Evolutionary conservation across 2,329 filamentous ascomycete species (phyloP).

Genomic region (Pestalotiopsis fici): DNA sequence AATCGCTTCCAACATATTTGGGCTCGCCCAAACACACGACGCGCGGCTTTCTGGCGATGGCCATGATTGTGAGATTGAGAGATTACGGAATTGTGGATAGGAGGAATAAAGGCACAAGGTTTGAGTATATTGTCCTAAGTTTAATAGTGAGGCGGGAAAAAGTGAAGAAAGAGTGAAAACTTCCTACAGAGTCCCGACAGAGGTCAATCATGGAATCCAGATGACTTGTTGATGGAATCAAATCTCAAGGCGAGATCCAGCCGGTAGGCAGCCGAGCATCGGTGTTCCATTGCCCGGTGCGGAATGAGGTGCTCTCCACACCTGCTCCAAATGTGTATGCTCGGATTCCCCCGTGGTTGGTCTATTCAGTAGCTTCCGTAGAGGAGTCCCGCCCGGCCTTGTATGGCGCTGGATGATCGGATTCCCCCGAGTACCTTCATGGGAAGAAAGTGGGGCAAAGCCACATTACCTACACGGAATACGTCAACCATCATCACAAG

Average conservation of each 20-base stretch:
- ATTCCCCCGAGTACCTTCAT: neutral
- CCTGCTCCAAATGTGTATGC: neutral
- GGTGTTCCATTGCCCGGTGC: too few relatives aligned
- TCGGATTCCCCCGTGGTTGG: neutral
- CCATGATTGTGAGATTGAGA: neutral
- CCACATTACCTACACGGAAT: neutral
- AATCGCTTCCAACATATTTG: conserved; percentile 37
- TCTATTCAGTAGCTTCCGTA: neutral
- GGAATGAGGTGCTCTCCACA: too few relatives aligned
- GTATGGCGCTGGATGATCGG: neutral
- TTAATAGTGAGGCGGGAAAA: too few relatives aligned
- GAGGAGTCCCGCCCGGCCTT: neutral
- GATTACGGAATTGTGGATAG: neutral
- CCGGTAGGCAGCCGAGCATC: too few relatives aligned
- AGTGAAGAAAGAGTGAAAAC: too few relatives aligned
- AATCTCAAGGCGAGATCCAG: too few relatives aligned
- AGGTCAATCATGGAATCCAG: too few relatives aligned
- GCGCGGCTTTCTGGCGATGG: conserved; percentile 31
- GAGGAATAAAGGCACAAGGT: too few relatives aligned
- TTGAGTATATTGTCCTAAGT: too few relatives aligned
- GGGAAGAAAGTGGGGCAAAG: neutral
- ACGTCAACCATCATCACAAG: neutral
- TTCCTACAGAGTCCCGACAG: too few relatives aligned
- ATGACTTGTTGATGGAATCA: too few relatives aligned
- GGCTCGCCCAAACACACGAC: conserved; percentile 43